Evolutionary conservation across 202 grass and related monocot genomes (phyloP).

Genomic region (Bolboschoenoplectus hybrid): DNA sequence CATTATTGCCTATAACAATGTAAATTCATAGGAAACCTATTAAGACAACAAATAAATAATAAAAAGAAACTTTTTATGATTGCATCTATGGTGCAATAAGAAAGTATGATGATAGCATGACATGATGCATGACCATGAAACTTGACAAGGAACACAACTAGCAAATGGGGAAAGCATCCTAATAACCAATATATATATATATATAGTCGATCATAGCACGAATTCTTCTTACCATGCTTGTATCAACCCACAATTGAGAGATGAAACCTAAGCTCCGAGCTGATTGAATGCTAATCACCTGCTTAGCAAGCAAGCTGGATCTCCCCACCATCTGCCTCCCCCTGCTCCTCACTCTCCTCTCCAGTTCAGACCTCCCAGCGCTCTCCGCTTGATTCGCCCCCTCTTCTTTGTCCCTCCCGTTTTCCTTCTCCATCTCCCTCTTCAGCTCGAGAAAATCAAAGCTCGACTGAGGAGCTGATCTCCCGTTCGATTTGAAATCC

Average conservation of each 20-base stretch:
- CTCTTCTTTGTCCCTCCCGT: slow-evolving; percentile 23
- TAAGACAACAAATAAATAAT: neutral
- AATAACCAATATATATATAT: neutral
- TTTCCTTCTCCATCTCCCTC: slow-evolving; percentile 73
- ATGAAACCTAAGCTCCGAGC: slow-evolving; percentile 86
- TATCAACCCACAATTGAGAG: slow-evolving; percentile 92
- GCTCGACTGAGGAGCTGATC: slow-evolving; percentile 48
- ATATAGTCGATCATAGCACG: neutral
- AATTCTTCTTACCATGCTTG: slow-evolving; percentile 52
- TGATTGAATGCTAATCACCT: slow-evolving; percentile 82
- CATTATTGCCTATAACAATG: neutral
- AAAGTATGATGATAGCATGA: neutral
- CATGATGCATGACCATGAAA: neutral
- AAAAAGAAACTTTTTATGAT: neutral
- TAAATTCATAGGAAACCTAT: neutral
- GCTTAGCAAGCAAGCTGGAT: slow-evolving; percentile 82
- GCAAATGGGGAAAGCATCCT: no score
- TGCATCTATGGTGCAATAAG: neutral
- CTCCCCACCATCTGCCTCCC: slow-evolving; percentile 66
- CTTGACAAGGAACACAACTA: neutral
- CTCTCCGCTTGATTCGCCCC: slow-evolving; percentile 30
- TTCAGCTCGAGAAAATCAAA: slow-evolving; percentile 91
- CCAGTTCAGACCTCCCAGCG: neutral
- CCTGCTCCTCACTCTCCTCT: slow-evolving; percentile 37
- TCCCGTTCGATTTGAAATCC: slow-evolving; percentile 42